Evolutionary conservation across 1,284 basidiomycete genomes (phyloP).

Genomic region (Erythrobasidium hasegawianum): DNA sequence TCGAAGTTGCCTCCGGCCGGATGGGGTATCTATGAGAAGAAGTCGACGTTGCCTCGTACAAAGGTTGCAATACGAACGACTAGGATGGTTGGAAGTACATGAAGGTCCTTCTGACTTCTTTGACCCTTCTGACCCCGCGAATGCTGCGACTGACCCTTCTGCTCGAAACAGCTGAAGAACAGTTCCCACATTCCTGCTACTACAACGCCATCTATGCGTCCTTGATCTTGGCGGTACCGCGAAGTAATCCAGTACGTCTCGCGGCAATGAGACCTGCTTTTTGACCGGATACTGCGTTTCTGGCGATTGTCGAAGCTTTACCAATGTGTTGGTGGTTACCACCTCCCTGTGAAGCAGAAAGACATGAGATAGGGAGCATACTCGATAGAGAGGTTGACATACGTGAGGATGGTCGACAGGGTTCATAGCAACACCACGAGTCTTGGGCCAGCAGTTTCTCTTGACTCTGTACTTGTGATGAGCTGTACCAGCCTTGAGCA

Average conservation of each 20-base stretch:
- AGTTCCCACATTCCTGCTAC: no score
- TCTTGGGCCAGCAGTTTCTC: constrained; percentile 70
- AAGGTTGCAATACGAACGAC: not conserved
- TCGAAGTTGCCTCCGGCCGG: no score
- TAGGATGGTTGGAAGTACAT: not conserved
- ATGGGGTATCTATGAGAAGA: no score
- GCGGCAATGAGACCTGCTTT: constrained; percentile 84
- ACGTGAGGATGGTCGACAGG: constrained; percentile 71
- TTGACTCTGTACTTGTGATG: constrained; percentile 78
- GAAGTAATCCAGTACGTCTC: constrained; percentile 65
- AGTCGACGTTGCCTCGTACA: no score
- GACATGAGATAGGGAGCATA: not conserved
- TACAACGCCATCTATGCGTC: no score
- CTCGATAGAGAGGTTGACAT: constrained; percentile 41
- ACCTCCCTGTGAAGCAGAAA: constrained; percentile 64
- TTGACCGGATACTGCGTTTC: constrained; percentile 91
- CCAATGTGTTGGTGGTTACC: constrained; percentile 94
- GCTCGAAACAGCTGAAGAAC: no score
- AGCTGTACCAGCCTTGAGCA: constrained; percentile 85
- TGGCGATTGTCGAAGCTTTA: constrained; percentile 84
- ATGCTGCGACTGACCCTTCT: no score
- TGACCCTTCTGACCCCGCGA: no score
- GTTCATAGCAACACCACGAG: constrained; percentile 58
- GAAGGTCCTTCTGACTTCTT: not conserved
- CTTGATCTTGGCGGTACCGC: constrained; percentile 72